phyloP scores from a whole-genome alignment of 148 eudicot species.

The Silene uniflora region DNA sequence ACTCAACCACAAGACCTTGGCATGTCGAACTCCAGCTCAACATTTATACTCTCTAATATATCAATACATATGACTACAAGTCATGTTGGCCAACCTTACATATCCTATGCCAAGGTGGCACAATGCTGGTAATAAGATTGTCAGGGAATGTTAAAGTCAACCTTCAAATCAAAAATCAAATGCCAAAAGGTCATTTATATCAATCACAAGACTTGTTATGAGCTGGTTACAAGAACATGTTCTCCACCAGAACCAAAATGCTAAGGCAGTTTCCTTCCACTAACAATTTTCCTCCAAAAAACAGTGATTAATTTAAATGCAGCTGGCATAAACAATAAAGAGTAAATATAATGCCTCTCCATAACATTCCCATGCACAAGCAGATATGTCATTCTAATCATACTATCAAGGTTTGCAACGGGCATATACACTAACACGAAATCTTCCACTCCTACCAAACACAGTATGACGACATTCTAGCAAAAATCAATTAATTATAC shows the following conservation, averaged over 20 bases:
- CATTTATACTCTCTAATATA: background rate
- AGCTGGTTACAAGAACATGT: background rate
- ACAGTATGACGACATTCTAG: conserved; percentile 2
- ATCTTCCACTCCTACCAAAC: too few species aligned
- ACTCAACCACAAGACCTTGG: background rate
- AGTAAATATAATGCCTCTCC: background rate
- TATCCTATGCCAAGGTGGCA: background rate
- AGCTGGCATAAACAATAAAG: background rate
- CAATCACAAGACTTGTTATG: background rate
- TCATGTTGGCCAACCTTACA: background rate
- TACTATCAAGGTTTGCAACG: background rate
- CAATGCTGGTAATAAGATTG: conserved; percentile 1
- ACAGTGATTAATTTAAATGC: background rate
- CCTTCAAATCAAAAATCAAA: background rate
- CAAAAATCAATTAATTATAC: background rate
- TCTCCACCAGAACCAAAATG: background rate
- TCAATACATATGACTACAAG: background rate
- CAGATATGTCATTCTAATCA: background rate
- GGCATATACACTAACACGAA: too few species aligned
- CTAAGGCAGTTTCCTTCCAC: background rate
- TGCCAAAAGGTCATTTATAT: background rate
- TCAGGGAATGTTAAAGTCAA: background rate
- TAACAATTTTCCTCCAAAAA: background rate
- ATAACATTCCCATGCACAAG: conserved; percentile 9
- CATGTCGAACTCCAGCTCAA: background rate